Base-by-base conservation (phyloP, 2,329 filamentous ascomycete genomes). In the Claviceps pazoutovae region DNA sequence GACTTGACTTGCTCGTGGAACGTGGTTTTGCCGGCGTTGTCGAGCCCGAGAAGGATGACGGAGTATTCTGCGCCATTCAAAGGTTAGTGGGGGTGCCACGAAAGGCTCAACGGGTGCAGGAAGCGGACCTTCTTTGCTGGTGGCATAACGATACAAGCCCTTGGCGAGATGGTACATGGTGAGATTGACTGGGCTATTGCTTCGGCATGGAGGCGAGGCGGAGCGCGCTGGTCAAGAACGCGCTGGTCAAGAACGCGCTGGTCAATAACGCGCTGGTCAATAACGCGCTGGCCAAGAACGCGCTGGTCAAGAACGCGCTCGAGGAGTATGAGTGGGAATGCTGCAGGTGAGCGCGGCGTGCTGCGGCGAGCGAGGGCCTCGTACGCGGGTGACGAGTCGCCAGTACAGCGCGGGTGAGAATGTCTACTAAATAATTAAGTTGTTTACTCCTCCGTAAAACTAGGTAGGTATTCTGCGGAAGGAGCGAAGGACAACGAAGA, bases 21-120 rank as follows among this genome's bases (percentile, higher is more conserved):
- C 26, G 93, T 97, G 42, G 93, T 97, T 75, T 97, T 97, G 68
- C 93, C 93, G 55, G 93, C 93, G 66, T 97, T 97, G 75, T 97
- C 93, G 64, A 97, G 86, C 56, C 93, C 93, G 61, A 97, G 86
- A 59, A 97, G 84, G 64, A 97, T 88, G 63, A 96, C 88, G 21
- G 91, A 96, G 75, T 96, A 97, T 74, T 97, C 91, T 93, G 63
- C 38, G 49, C 49, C 17, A 19, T 23, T 8, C 36, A 5, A 43
- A 21, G 38, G 48, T 52, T 36, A 52, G 30, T 16, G 19, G 16
- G 19, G 17, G 17, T 36, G n/a, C 3, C n/a, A 37, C 26, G 2
- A 9, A 17, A 17, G 5, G n/a, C 26, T 13, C 3, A 11, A 5
- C 13, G 48, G 39, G 14, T 6, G 9, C 8, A 34, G 7, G 41